Percentiles rank a stretch among this genome's conserved stretches.
phyloP scores from a whole-genome alignment of 495 filamentous ascomycete genomes.

The Lentithecium fluviatile region DNA sequence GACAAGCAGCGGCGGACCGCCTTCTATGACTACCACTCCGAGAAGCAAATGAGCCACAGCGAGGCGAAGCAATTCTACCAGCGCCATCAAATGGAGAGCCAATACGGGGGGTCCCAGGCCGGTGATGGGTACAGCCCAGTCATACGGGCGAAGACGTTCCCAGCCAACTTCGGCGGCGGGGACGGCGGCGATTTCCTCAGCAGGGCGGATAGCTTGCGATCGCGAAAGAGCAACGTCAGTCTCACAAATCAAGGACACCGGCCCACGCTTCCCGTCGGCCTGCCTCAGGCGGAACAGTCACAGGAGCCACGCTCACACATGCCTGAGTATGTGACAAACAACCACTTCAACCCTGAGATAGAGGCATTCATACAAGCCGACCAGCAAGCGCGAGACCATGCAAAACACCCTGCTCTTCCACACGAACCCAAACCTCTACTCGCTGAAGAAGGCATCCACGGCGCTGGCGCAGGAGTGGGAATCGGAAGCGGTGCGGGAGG shows the following conservation, averaged over 20 bases:
- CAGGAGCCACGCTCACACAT: constrained; percentile 14
- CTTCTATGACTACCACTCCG: constrained; percentile 80
- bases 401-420: constrained; percentile 47
- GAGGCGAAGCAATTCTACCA: constrained; percentile 97
- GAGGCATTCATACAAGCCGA: constrained; percentile 46
- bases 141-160: constrained; percentile 43
- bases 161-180: constrained; percentile 35
- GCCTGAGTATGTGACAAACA: background rate
- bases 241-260: constrained; percentile 23
- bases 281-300: constrained; percentile 28
- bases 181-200: constrained; percentile 22
- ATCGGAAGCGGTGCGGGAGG: constrained; percentile 46
- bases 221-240: constrained; percentile 41
- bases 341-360: constrained; percentile 7
- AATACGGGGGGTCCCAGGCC: constrained; percentile 50
- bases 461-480: constrained; percentile 53
- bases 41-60: constrained; percentile 84
- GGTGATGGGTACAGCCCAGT: constrained; percentile 55
- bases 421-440: constrained; percentile 52
- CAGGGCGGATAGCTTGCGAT: constrained; percentile 39
- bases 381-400: constrained; percentile 48
- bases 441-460: constrained; percentile 51
- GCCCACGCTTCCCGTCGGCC: constrained; percentile 18
- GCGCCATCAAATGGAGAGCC: constrained; percentile 67
- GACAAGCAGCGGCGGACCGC: constrained; percentile 77